Evolutionary conservation across 2,329 filamentous ascomycete species (phyloP), one percentile per base, ranked within the genome.

Genomic region (Colletotrichum australisinense): DNA sequence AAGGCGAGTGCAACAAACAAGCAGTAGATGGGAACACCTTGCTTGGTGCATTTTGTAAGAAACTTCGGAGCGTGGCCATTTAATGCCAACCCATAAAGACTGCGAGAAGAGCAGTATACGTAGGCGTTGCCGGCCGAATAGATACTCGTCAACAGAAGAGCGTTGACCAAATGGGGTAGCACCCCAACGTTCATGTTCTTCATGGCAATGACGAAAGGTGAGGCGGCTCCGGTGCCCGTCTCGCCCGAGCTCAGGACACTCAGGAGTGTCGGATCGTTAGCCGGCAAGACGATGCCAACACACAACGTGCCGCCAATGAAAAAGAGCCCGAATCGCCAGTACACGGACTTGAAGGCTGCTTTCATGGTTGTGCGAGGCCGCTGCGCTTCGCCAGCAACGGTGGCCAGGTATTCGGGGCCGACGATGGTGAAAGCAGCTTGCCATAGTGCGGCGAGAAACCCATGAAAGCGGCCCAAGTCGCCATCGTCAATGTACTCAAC

Each of bases 261-360:
- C 16, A 62, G n/a, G 16, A 72, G 14, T 2, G 49, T 63, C 8
- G 69, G 49, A 4, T 68, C 64, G 72, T 93, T 88, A 79, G 91
- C 91, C 4, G 93, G 86, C 62, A 94, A 86, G 59, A 93, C 81
- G 60, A 94, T 92, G 22, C 91, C 92, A 28, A 93, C 88, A 32
- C 87, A 88, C 1, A 95, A 84, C 2, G 92, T 90, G 5, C 92
- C 92, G 3, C 93, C 86, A 28, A 94, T 87, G 81, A 94, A 94
- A 83, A 95, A 94, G 19, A 90, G 82, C 2, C 90, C 92, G 63
- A 95, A 87, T 57, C 93, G 90, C 80, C 91, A 93, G 82, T 94
- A 94, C 7, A 94, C 91, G 0, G 91, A 91, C 77, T 93, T 94
- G 83, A 90, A 94, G 1, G 93, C 93, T 59, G 87, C 87, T 38